Base-by-base conservation (phyloP, 306 rosid species). In the Cicer yamashitae region DNA sequence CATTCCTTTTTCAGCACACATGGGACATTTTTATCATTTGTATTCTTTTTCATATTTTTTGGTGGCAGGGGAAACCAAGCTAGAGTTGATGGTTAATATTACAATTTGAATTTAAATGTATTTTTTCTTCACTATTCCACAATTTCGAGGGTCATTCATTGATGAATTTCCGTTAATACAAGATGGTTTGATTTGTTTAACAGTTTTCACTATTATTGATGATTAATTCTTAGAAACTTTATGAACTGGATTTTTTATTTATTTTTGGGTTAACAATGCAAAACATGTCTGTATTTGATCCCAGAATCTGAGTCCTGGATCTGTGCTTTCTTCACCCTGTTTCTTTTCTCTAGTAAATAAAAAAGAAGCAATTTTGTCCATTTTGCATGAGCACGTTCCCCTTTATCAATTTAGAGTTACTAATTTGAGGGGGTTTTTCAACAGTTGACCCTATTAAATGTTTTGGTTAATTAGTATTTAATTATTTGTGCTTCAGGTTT, bases 401-500 rank as follows among this genome's bases (percentile, higher is more conserved):
- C 44, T 17, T 10, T 17, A 60, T 82, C 34, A n/a, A 54, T 58
- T 78, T 60, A 46, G 68, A 58, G 51, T 47, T 39, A 47, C 7
- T 40, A 70, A 47, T 20, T 57, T 8, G 53, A 65, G 51, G 60
- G 66, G 41, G 12, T 47, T 25, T 75, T 82, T 67, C 40, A 71
- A 59, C 71, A 38, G 30, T 63, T 47, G 71, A 22, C 25, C 13
- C 14, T 7, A 13, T 45, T 38, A 41, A 70, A 67, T 58, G 40
- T 62, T 38, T 62, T 76, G 30, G 57, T 78, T 84, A 71, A 83
- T 80, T 66, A 70, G 62, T 68, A 62, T 77, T 77, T 77, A 61
- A 73, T 70, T 39, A 39, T 73, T 90, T 75, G 41, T 70, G 83
- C 61, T 84, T 77, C 82, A 94, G 99, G 96, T 90, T 89, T 88